Evolutionary conservation across 2,329 filamentous ascomycete species (phyloP).

Genomic region (Aplosporella prunicola): DNA sequence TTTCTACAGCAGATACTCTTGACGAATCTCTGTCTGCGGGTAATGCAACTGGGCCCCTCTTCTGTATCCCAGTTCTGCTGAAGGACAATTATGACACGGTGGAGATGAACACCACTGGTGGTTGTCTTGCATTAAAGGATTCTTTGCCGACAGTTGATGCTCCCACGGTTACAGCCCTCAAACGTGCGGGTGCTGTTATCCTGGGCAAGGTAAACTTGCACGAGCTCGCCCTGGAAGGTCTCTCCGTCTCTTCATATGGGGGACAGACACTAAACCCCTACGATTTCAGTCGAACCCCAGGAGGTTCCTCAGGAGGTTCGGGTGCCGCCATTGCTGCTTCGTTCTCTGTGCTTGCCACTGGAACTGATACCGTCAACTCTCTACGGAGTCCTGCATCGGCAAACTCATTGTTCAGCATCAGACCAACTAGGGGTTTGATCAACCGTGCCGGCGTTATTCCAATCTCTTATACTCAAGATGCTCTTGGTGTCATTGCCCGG

Average conservation of each 20-base stretch:
- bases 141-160: constrained; percentile 42
- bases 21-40: constrained; percentile 39
- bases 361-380: constrained; percentile 54
- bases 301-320: constrained; percentile 55
- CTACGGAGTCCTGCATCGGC: constrained; percentile 53
- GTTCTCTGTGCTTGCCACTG: constrained; percentile 49
- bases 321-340: constrained; percentile 50
- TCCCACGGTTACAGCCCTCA: constrained; percentile 40
- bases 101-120: constrained; percentile 50
- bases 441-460: constrained; percentile 45
- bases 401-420: constrained; percentile 50
- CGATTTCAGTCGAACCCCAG: constrained; percentile 53
- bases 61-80: constrained; percentile 52
- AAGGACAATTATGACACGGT: constrained; percentile 56
- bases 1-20: constrained; percentile 40
- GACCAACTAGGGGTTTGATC: constrained; percentile 48
- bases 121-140: constrained; percentile 40
- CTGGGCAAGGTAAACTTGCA: constrained; percentile 52
- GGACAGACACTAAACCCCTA: constrained; percentile 61
- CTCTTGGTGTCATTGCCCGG: constrained; percentile 45
- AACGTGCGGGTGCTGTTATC: constrained; percentile 44
- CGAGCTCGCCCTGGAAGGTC: constrained; percentile 54
- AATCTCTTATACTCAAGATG: constrained; percentile 49
- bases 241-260: constrained; percentile 52
- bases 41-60: constrained; percentile 44